A percentile compares a stretch with the other conserved stretches of the same genome.
phyloP scores from a whole-genome alignment of 805 yeast species.

The Tetrapisispora namnaoensis region DNA sequence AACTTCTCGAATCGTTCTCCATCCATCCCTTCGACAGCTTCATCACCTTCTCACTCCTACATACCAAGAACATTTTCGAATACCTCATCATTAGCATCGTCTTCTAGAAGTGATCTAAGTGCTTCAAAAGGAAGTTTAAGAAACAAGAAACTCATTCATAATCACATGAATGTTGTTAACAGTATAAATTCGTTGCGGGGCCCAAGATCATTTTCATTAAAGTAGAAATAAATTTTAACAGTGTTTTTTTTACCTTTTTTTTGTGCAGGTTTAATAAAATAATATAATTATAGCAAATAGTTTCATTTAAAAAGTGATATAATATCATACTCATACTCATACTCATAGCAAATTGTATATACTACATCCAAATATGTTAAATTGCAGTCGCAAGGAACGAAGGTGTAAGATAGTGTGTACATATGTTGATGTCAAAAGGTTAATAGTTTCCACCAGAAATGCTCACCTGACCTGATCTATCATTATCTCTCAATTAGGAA shows the following conservation, averaged over 20 bases:
- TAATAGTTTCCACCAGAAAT: too few relatives aligned
- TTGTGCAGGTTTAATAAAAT: too few relatives aligned
- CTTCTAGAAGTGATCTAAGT: slow-evolving; percentile 9
- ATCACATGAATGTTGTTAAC: slow-evolving; percentile 15
- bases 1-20: slow-evolving; percentile 2
- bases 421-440: too few relatives aligned
- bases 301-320: too few relatives aligned
- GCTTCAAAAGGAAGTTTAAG: slow-evolving; percentile 2
- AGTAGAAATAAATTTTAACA: not conserved
- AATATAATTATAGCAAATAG: too few relatives aligned
- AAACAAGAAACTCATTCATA: slow-evolving; percentile 10
- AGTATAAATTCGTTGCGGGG: slow-evolving; percentile 10
- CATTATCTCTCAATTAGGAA: too few relatives aligned
- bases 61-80: not conserved
- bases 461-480: too few relatives aligned
- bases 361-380: too few relatives aligned
- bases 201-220: slow-evolving; percentile 9
- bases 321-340: too few relatives aligned
- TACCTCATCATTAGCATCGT: slow-evolving; percentile 10
- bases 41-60: not conserved
- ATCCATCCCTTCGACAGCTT: not conserved
- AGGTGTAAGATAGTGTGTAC: too few relatives aligned
- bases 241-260: not conserved
- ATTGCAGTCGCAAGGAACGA: too few relatives aligned
- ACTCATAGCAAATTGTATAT: too few relatives aligned